These are phyloP conservation scores for Nannochloropsis granulata DNA, from an alignment of 108 stramenopile species.

Conservation along the genomic window DNA sequence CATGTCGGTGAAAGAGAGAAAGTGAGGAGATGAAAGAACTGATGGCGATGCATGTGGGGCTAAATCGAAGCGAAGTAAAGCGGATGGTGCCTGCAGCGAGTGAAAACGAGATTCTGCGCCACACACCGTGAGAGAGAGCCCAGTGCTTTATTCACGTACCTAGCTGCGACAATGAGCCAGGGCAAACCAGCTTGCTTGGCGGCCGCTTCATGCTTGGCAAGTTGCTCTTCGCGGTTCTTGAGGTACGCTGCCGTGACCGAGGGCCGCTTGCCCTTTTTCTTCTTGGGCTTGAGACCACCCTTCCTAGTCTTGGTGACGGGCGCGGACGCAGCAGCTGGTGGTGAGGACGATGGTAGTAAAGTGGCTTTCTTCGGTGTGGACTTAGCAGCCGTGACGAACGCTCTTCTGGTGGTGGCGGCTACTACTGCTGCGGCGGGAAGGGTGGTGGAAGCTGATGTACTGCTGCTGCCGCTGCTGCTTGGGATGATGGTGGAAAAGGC, in stretches of 20 bases:
- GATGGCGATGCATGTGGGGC: too few relatives aligned
- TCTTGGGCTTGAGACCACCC: neutral
- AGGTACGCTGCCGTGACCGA: neutral
- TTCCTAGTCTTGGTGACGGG: neutral
- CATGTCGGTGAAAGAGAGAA: too few relatives aligned
- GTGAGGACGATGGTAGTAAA: neutral
- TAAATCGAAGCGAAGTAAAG: too few relatives aligned
- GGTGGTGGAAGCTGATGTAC: too few relatives aligned
- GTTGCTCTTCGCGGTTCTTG: neutral
- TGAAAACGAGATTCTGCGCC: neutral
- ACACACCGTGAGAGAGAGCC: neutral
- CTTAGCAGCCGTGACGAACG: neutral
- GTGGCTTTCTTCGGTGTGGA: neutral
- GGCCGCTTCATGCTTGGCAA: neutral
- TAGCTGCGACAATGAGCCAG: neutral
- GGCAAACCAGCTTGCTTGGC: neutral
- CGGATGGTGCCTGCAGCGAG: too few relatives aligned
- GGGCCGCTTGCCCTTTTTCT: neutral
- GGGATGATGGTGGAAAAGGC: neutral
- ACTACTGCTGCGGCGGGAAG: too few relatives aligned
- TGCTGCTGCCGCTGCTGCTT: too few relatives aligned
- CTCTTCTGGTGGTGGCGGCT: neutral
- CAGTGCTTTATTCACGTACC: neutral
- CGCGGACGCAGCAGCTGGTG: neutral
- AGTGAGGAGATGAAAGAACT: too few relatives aligned